Evolutionary conservation across 768 basidiomycete species (phyloP).

Genomic region (Cyathus striatus): DNA sequence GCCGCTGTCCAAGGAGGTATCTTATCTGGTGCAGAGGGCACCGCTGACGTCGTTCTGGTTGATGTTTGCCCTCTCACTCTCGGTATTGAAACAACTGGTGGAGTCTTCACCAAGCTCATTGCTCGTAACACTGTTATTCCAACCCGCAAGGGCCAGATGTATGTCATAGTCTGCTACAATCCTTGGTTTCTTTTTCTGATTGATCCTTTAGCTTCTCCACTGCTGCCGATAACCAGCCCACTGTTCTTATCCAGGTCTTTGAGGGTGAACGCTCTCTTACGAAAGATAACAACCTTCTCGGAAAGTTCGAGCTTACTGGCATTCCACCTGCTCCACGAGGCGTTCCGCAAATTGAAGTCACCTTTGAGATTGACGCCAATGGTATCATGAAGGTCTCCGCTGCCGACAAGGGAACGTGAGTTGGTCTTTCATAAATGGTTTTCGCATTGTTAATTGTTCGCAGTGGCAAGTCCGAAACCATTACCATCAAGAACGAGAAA

Average conservation of each 20-base stretch:
- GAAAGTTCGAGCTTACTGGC: slow-evolving; percentile 87
- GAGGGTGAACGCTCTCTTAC: slow-evolving; percentile 88
- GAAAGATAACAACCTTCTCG: slow-evolving; percentile 87
- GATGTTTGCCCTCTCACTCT: slow-evolving; percentile 52
- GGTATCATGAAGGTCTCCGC: slow-evolving; percentile 83
- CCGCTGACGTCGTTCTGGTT: slow-evolving; percentile 46
- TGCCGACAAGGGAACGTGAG: slow-evolving; percentile 74
- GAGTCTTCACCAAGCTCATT: slow-evolving; percentile 52
- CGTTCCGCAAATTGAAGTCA: slow-evolving; percentile 88
- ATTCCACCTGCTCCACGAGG: slow-evolving; percentile 87
- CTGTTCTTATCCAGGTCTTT: slow-evolving; percentile 85
- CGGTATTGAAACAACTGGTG: slow-evolving; percentile 65
- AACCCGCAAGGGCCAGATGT: slow-evolving; percentile 44
- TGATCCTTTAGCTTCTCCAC: slow-evolving; percentile 63
- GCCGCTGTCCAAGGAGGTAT: slow-evolving; percentile 68
- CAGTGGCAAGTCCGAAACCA: slow-evolving; percentile 72
- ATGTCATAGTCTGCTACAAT: slow-evolving; percentile 3
- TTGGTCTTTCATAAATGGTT: slow-evolving; percentile 25
- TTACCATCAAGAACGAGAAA: slow-evolving; percentile 78
- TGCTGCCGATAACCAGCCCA: slow-evolving; percentile 83
- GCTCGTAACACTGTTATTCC: slow-evolving; percentile 46
- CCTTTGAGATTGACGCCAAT: slow-evolving; percentile 85
- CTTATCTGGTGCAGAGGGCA: slow-evolving; percentile 55
- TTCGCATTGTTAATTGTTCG: slow-evolving; percentile 2
- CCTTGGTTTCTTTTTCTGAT: not conserved